Conservation (phyloP, 2,329 filamentous ascomycete genomes). For the Helotiales sp. region DNA sequence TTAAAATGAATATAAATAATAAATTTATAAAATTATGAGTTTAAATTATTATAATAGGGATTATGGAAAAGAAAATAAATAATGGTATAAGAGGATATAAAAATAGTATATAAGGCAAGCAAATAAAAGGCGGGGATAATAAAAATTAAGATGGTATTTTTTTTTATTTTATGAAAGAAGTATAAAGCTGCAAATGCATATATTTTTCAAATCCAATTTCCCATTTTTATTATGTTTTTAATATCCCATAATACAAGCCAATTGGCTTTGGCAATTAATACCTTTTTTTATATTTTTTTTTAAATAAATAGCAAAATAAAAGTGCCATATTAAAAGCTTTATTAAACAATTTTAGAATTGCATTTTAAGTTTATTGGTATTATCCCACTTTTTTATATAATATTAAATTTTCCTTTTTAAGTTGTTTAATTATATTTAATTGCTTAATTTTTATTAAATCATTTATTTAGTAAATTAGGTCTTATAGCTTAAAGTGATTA, state of each 20-base stretch:
- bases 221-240: neutral
- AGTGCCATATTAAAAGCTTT: conserved; percentile 2
- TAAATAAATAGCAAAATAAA: neutral
- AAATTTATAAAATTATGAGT: neutral
- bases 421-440: neutral
- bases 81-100: neutral
- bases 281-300: neutral
- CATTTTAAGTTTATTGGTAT: neutral
- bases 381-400: neutral
- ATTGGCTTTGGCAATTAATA: neutral
- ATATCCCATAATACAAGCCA: conserved; percentile 1
- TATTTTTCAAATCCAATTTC: conserved; percentile 1
- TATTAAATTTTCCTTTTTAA: neutral
- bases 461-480: neutral
- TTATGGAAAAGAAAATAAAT: neutral
- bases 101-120: neutral
- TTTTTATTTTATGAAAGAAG: conserved; percentile 1
- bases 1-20: neutral
- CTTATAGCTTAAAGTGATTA: neutral
- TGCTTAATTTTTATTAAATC: neutral
- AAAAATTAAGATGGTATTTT: neutral
- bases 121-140: neutral
- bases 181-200: neutral
- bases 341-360: conserved; percentile 1
- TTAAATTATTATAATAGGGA: neutral